Evolutionary conservation across 495 filamentous ascomycete genomes (phyloP).

Genomic region (Penicillium canescens): DNA sequence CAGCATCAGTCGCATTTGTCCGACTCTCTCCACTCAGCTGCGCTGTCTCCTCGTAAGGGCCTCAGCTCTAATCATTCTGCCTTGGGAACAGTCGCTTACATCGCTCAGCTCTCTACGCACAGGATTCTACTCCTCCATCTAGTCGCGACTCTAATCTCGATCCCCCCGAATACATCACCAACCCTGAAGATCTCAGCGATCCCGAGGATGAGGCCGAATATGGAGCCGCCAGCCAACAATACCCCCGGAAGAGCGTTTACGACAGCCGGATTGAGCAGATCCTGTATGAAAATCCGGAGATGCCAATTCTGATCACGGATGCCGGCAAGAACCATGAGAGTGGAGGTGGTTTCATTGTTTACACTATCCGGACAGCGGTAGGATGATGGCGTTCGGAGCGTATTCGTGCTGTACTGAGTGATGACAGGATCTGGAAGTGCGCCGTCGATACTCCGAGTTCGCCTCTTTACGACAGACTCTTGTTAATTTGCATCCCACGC

Average conservation of each 20-base stretch:
- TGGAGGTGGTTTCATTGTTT: conserved; percentile 90
- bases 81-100: conserved; percentile 15
- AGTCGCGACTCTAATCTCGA: conserved; percentile 48
- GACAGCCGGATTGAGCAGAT: conserved; percentile 95
- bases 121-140: conserved; percentile 49
- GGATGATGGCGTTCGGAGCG: conserved; percentile 21
- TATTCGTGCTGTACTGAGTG: conserved; percentile 7
- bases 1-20: conserved; percentile 77
- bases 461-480: conserved; percentile 87
- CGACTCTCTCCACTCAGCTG: conserved; percentile 65
- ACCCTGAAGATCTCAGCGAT: conserved; percentile 57
- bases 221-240: conserved; percentile 32
- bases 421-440: conserved; percentile 85
- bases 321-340: conserved; percentile 93
- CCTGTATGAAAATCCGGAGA: conserved; percentile 89
- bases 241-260: conserved; percentile 75
- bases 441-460: conserved; percentile 95
- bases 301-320: conserved; percentile 85
- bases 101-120: conserved; percentile 40
- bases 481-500: conserved; percentile 85
- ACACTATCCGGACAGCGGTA: conserved; percentile 95
- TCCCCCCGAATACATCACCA: conserved; percentile 60
- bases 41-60: conserved; percentile 51
- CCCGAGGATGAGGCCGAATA: conserved; percentile 56
- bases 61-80: not conserved